phyloP scores from a whole-genome alignment of 495 filamentous ascomycete genomes.

The Talaromyces liani region DNA sequence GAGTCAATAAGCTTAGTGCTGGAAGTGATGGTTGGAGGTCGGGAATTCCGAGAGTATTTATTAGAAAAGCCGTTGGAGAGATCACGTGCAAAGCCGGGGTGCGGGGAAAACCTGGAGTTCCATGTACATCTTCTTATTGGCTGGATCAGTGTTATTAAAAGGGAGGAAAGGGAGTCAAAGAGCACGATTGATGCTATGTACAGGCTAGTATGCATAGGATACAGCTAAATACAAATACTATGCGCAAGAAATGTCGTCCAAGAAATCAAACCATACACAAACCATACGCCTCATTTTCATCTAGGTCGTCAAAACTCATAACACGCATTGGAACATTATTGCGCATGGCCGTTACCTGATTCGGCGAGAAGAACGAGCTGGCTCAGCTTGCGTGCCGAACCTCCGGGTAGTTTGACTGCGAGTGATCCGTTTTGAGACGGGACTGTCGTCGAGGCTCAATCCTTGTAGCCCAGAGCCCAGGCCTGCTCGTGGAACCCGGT shows the following conservation, averaged over 20 bases:
- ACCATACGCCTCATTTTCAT: background rate
- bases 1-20: background rate
- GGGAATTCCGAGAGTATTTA: background rate
- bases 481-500: constrained; percentile 28
- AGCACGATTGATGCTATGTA: background rate
- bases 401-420: constrained; percentile 31
- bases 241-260: background rate
- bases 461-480: constrained; percentile 33
- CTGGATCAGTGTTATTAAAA: background rate
- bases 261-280: background rate
- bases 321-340: background rate
- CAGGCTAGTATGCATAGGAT: background rate
- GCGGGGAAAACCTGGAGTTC: background rate
- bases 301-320: background rate
- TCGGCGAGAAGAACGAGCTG: background rate
- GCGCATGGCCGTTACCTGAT: background rate
- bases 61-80: background rate
- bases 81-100: background rate
- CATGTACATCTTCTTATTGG: background rate
- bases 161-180: no score
- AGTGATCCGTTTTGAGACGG: constrained; percentile 27
- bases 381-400: background rate
- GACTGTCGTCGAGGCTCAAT: constrained; percentile 35
- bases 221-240: background rate
- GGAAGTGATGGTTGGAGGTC: background rate